phyloP scores from a whole-genome alignment of 2,329 filamentous ascomycete genomes.

The Diaporthe capsici region DNA sequence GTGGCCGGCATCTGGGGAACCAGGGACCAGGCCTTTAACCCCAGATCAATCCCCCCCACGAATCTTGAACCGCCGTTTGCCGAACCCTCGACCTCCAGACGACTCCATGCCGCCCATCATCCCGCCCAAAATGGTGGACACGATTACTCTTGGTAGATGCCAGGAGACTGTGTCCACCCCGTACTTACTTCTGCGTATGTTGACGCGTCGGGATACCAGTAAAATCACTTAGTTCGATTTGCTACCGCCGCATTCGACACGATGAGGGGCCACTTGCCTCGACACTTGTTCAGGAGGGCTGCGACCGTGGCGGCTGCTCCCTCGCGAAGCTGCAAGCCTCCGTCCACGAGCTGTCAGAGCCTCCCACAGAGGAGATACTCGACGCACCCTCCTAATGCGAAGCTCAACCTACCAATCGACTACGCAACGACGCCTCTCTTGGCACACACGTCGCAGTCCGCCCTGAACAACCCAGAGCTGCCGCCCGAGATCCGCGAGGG shows the following conservation, averaged over 20 bases:
- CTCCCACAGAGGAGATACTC: constrained; percentile 59
- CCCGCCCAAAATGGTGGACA: constrained; percentile 20
- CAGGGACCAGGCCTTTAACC: constrained; percentile 10
- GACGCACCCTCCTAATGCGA: constrained; percentile 70
- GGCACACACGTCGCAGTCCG: constrained; percentile 81
- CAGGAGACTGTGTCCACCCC: constrained; percentile 13
- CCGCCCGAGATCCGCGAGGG: constrained; percentile 74
- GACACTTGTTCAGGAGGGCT: constrained; percentile 40
- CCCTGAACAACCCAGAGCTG: constrained; percentile 81
- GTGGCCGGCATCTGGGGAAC: neutral
- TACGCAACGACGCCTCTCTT: constrained; percentile 87
- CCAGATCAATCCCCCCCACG: constrained; percentile 16
- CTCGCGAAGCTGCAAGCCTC: constrained; percentile 35
- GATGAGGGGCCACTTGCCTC: constrained; percentile 32
- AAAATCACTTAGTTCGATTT: neutral
- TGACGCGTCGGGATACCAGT: neutral
- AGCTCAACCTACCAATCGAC: constrained; percentile 88
- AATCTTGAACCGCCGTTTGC: constrained; percentile 36
- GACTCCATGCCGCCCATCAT: constrained; percentile 20
- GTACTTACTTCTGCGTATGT: neutral
- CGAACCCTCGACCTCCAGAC: constrained; percentile 21
- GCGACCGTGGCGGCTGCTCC: constrained; percentile 36
- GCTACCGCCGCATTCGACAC: neutral
- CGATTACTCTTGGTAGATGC: constrained; percentile 9
- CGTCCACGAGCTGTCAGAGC: constrained; percentile 37